Percentiles rank a stretch among this genome's conserved stretches.
Evolutionary conservation across 2,329 filamentous ascomycete species (phyloP).

Genomic region (Fusarium pseudoanthophilum): DNA sequence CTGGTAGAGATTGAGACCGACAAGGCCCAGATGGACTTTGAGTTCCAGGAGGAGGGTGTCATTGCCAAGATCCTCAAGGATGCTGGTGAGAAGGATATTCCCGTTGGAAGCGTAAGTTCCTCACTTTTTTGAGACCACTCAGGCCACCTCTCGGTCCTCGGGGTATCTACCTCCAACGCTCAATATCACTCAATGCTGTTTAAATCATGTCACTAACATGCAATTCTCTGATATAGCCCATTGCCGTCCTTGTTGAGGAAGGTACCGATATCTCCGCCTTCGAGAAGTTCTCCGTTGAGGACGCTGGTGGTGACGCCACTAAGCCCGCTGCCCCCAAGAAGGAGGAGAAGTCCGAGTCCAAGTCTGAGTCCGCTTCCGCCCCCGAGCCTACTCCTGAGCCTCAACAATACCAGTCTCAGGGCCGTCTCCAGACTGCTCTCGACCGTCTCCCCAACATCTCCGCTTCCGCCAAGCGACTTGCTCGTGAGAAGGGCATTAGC

Average conservation of each 20-base stretch:
- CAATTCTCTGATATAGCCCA: constrained; percentile 71
- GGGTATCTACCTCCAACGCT: constrained; percentile 27
- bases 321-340: constrained; percentile 72
- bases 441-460: constrained; percentile 82
- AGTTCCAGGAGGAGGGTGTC: constrained; percentile 98
- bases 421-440: constrained; percentile 83
- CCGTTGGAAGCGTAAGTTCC: constrained; percentile 88
- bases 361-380: constrained; percentile 62
- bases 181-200: background rate
- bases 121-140: constrained; percentile 24
- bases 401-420: constrained; percentile 78
- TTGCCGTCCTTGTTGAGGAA: constrained; percentile 94
- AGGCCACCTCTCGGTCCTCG: constrained; percentile 22
- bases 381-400: constrained; percentile 61
- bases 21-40: constrained; percentile 99
- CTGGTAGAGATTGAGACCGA: constrained; percentile 99
- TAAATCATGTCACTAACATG: constrained; percentile 17
- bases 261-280: constrained; percentile 88
- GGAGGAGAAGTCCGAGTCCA: constrained; percentile 72
- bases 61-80: constrained; percentile 95
- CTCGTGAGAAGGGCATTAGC: constrained; percentile 84
- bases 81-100: constrained; percentile 90
- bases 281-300: constrained; percentile 85
- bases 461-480: constrained; percentile 81
- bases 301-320: constrained; percentile 83